Conservation (phyloP, 1,284 basidiomycete species). For the Sutorius eximius region DNA sequence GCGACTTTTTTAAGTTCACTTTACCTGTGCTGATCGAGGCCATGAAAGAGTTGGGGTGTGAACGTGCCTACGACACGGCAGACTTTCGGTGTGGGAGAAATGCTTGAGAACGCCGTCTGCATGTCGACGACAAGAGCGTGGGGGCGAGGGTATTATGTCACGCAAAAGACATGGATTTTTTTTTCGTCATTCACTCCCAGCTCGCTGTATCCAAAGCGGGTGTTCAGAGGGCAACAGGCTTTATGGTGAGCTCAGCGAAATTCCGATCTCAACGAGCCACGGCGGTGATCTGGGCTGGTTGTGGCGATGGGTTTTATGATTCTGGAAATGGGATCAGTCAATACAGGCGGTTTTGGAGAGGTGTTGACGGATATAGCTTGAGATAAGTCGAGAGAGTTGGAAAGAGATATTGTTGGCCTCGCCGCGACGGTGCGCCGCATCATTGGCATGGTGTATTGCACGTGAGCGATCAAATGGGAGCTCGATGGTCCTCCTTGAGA, state of each 20-base stretch:
- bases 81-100: slow-evolving; percentile 29
- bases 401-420: slow-evolving; percentile 8
- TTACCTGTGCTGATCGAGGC: slow-evolving; percentile 20
- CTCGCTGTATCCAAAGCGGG: background rate
- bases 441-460: slow-evolving; percentile 3
- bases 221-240: background rate
- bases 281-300: slow-evolving; percentile 21
- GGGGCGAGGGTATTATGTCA: slow-evolving; percentile 32
- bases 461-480: slow-evolving; percentile 11
- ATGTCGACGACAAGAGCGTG: slow-evolving; percentile 25
- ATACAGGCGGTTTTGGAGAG: slow-evolving; percentile 16
- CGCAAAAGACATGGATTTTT: background rate
- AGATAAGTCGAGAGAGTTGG: slow-evolving; percentile 10
- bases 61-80: slow-evolving; percentile 29
- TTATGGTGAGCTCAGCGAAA: slow-evolving; percentile 16
- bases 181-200: slow-evolving; percentile 1
- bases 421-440: slow-evolving; percentile 18
- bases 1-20: slow-evolving; percentile 27
- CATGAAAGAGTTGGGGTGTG: slow-evolving; percentile 30
- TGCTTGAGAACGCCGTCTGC: slow-evolving; percentile 27
- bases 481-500: background rate
- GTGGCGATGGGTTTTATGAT: slow-evolving; percentile 9
- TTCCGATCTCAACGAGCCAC: slow-evolving; percentile 4
- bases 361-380: slow-evolving; percentile 25
- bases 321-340: slow-evolving; percentile 15